A percentile compares a stretch with the other conserved stretches of the same genome.
phyloP scores from a whole-genome alignment of 2,329 filamentous ascomycete species.

The Sarocladium oryzae region DNA sequence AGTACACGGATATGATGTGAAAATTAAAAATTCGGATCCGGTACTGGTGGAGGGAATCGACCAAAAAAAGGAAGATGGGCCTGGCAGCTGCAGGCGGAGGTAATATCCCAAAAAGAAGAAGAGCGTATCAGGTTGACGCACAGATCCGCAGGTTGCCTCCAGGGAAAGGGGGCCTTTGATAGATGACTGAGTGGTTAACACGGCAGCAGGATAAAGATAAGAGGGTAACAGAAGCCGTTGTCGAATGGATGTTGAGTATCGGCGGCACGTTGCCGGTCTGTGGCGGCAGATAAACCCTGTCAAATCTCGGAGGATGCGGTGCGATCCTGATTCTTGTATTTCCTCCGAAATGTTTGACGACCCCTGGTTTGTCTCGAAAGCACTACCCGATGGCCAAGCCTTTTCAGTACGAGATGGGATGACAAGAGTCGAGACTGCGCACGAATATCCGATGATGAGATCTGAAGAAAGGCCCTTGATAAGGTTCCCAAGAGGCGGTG shows the following conservation, averaged over 20 bases:
- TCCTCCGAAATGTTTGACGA: neutral
- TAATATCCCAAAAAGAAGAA: neutral
- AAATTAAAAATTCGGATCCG: neutral
- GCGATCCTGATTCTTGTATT: conserved; percentile 2
- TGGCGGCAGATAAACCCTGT: conserved; percentile 1
- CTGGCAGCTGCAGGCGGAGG: neutral
- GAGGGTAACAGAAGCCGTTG: neutral
- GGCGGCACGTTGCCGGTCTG: conserved; percentile 1
- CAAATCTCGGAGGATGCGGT: conserved; percentile 1
- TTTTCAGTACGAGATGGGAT: neutral
- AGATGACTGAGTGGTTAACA: neutral
- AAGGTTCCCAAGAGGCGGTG: neutral
- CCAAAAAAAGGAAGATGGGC: neutral
- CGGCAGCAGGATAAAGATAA: neutral
- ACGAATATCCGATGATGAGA: neutral
- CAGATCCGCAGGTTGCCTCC: neutral
- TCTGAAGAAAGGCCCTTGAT: neutral
- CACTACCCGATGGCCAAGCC: neutral
- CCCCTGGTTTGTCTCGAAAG: neutral
- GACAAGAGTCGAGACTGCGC: neutral
- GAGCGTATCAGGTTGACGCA: neutral
- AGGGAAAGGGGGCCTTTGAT: neutral
- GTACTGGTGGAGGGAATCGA: neutral
- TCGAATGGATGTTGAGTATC: conserved; percentile 3
- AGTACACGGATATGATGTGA: neutral